Evolutionary conservation across 2,329 filamentous ascomycete genomes (phyloP), one percentile per base, ranked within the genome.

Genomic region (Endocalyx cinctus): DNA sequence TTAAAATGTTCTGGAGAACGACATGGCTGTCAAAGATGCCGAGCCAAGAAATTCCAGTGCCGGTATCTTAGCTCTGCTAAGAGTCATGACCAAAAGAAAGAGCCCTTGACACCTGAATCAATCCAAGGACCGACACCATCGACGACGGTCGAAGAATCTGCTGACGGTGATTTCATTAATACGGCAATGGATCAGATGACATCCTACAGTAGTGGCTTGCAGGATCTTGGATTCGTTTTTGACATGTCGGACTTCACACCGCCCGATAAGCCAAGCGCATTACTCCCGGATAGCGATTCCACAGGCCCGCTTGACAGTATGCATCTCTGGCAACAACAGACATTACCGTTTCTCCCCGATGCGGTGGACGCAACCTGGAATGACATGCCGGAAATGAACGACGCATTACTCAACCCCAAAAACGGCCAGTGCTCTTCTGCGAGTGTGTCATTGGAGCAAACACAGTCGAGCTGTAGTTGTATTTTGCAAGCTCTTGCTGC

Each of bases 1-100:
- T 39, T 43, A 7, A 43, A 43, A 37, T 43, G 41, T 29, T 43
- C 41, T 29, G 35, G 41, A 4, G 41, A 43, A 25, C 35, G 33
- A 5, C 13, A 36, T 11, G 38, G 41, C 17, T 43, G 41, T 29
- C 41, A 43, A 13, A 30, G 41, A 18, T 43, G 41, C 19, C 28
- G 41, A 17, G 19, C 41, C 10, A 43, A 42, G 10, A 43, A 43
- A 22, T 37, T 32, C 20, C 33, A 41, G 8, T 43, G 41, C 23
- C 34, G 41, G 20, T 43, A 43, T 37, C 41, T 39, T 4, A 39
- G 31, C 12, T 35, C 41, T 3, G 30, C 41, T 6, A 32, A 39
- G 10, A 39, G 41, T 19, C 38, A 41, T 7, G 29, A 33, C 7
- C 38, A 43, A 25, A 43, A 41, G n/a, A 43, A 42, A 26, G 22